phyloP scores from a whole-genome alignment of 1,284 basidiomycete species.

The Malassezia pachydermatis region DNA sequence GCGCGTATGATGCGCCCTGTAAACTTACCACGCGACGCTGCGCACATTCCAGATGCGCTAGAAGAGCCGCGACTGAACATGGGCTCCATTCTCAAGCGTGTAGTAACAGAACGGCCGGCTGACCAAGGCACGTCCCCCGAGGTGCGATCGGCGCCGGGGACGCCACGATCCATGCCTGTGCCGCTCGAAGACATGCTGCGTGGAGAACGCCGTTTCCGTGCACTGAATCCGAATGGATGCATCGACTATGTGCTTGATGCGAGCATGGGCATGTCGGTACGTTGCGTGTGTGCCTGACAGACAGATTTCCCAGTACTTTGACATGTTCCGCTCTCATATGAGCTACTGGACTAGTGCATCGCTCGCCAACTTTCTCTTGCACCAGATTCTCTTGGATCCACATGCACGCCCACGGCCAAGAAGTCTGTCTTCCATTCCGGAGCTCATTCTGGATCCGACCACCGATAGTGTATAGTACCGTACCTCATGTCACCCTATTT shows the following conservation, averaged over 20 bases:
- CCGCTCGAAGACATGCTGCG: slow-evolving; percentile 16
- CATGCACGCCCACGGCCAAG: not conserved
- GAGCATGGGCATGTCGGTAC: slow-evolving; percentile 5
- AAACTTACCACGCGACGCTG: slow-evolving; percentile 44
- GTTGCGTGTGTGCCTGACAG: slow-evolving; percentile 1
- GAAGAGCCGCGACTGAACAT: slow-evolving; percentile 41
- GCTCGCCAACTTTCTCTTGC: slow-evolving; percentile 39
- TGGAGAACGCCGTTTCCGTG: slow-evolving; percentile 29
- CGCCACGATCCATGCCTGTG: not conserved
- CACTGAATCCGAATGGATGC: slow-evolving; percentile 41
- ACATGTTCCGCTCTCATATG: slow-evolving; percentile 38
- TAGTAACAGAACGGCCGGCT: slow-evolving; percentile 21
- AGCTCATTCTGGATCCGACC: slow-evolving; percentile 9
- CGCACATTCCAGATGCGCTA: slow-evolving; percentile 38
- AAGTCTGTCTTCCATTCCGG: slow-evolving; percentile 1
- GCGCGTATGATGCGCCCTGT: slow-evolving; percentile 47
- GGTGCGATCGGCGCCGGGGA: not conserved
- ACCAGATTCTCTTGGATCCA: slow-evolving; percentile 26
- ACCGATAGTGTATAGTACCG: slow-evolving; percentile 16
- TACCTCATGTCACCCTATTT: not conserved
- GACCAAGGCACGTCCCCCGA: not conserved
- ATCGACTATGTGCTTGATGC: slow-evolving; percentile 29
- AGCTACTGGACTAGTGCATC: slow-evolving; percentile 36
- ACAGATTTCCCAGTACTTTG: slow-evolving; percentile 23
- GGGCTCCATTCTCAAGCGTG: slow-evolving; percentile 38